These are phyloP conservation scores for Dimocarpus longan DNA, from an alignment of 345 rosid genomes.

Conservation along the genomic window DNA sequence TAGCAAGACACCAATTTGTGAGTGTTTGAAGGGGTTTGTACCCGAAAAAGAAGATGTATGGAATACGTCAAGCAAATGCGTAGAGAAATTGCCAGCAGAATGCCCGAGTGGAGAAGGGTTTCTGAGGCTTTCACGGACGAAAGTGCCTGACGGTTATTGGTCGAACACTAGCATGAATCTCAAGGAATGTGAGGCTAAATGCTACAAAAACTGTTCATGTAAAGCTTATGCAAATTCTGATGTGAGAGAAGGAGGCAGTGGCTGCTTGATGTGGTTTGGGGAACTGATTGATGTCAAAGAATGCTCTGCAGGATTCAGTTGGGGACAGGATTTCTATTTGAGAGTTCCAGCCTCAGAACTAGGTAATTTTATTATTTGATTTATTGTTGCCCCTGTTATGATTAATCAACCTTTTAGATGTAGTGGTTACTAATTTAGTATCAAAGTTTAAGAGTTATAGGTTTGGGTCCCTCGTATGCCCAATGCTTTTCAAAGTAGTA, in stretches of 20 bases:
- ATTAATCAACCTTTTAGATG: background rate
- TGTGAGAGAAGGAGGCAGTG: conserved; percentile 25
- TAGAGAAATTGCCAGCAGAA: conserved; percentile 10
- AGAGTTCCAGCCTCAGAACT: conserved; percentile 22
- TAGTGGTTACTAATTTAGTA: no score
- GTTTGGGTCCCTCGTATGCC: no score
- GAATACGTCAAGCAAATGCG: conserved; percentile 7
- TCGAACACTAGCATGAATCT: no score
- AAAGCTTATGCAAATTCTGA: conserved; percentile 31
- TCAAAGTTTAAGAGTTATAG: no score
- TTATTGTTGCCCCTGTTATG: background rate
- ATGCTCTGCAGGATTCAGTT: background rate
- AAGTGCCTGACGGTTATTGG: no score
- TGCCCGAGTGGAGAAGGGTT: conserved; percentile 16
- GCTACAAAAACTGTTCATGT: conserved; percentile 11
- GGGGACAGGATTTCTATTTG: conserved; percentile 31
- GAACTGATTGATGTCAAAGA: background rate
- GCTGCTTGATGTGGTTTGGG: conserved; percentile 38
- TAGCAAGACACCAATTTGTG: background rate
- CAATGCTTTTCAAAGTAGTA: no score
- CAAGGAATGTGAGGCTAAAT: no score
- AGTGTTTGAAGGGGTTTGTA: no score
- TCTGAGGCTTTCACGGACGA: no score
- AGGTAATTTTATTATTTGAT: conserved; percentile 19
- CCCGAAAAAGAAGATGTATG: background rate